Conservation (phyloP, 2,329 filamentous ascomycete species). For the Hypoxylon sp. region DNA sequence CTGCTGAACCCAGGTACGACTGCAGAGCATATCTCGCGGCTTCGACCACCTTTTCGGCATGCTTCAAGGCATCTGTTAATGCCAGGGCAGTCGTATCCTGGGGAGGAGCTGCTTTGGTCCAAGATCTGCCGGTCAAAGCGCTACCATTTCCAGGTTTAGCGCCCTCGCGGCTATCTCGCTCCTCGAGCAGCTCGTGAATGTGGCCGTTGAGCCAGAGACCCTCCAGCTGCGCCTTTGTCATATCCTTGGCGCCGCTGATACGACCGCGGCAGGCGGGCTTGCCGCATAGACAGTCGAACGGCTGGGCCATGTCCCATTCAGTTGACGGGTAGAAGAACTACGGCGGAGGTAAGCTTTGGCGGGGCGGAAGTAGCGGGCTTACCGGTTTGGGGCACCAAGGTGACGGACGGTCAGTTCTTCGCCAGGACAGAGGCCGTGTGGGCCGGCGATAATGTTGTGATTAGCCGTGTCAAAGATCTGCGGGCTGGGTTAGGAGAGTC, state of each 20-base stretch:
- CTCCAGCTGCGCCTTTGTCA: slow-evolving; percentile 64
- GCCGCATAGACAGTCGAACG: slow-evolving; percentile 74
- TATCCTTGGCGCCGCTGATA: slow-evolving; percentile 72
- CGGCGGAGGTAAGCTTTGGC: slow-evolving; percentile 25
- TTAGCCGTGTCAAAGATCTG: slow-evolving; percentile 71
- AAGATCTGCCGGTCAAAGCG: slow-evolving; percentile 1
- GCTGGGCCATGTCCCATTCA: slow-evolving; percentile 79
- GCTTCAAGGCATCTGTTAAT: slow-evolving; percentile 57
- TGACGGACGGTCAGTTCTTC: slow-evolving; percentile 67
- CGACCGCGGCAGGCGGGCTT: slow-evolving; percentile 67
- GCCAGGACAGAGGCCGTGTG: slow-evolving; percentile 64
- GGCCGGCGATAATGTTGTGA: slow-evolving; percentile 68
- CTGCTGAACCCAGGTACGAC: slow-evolving; percentile 50
- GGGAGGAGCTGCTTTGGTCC: slow-evolving; percentile 9
- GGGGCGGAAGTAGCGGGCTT: slow-evolving; percentile 32
- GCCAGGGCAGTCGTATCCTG: slow-evolving; percentile 57
- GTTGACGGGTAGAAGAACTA: slow-evolving; percentile 81
- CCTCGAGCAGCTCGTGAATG: slow-evolving; percentile 67
- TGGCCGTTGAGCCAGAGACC: slow-evolving; percentile 72
- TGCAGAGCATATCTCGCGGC: slow-evolving; percentile 58
- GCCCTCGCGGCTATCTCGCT: slow-evolving; percentile 47
- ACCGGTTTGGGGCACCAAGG: slow-evolving; percentile 15
- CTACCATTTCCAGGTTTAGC: slow-evolving; percentile 39
- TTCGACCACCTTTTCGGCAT: slow-evolving; percentile 62
- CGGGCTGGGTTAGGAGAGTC: slow-evolving; percentile 3